Base-by-base conservation (phyloP, 805 yeast genomes). In the Myxozyma lipomycoides region DNA sequence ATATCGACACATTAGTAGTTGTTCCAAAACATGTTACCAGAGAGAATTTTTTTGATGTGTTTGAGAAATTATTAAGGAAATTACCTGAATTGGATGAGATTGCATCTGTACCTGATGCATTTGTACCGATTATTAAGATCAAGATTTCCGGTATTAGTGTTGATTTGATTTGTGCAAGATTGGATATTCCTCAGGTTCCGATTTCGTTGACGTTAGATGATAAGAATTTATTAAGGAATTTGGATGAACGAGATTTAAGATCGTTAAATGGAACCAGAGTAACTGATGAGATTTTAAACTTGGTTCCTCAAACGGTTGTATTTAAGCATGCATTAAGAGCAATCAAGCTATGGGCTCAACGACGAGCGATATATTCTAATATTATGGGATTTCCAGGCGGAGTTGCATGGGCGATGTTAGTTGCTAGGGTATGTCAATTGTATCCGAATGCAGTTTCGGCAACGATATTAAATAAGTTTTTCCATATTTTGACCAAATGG, bases 341-440 rank as follows among this genome's bases (percentile, higher is more conserved):
- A 15, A 86, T 93, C 57, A 93, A 93, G 68, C 74, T 93, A 63
- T 93, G 98, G 98, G 98, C 98, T 0, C 91, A 89, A 65, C 80
- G 89, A 62, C 77, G 98, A 45, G 98, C 96, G 0, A 79, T 93
- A 15, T 93, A 93, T 69, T 97, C 87, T 4, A 93, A 93, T 64
- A 84, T 93, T 40, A 87, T 84, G 76, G 98, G 98, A 0, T 93
- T 91, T 69, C 98, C 98, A 0, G 98, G 98, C 63, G 98, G 98
- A 68, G 98, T 93, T 43, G 98, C 98, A 1, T 93, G 98, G 98
- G 98, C 98, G 0, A 93, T 93, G 97, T 69, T 93, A 37, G 97
- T 90, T n/a, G 98, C 98, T 1, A 77, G 98, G 62, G 88, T 93
- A 25, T 93, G 98, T 68, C 98, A 93, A 67, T 71, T 93, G 45